These are phyloP conservation scores for Aschersonia sp. DNA, from an alignment of 2,329 filamentous ascomycete species.

Conservation along the genomic window DNA sequence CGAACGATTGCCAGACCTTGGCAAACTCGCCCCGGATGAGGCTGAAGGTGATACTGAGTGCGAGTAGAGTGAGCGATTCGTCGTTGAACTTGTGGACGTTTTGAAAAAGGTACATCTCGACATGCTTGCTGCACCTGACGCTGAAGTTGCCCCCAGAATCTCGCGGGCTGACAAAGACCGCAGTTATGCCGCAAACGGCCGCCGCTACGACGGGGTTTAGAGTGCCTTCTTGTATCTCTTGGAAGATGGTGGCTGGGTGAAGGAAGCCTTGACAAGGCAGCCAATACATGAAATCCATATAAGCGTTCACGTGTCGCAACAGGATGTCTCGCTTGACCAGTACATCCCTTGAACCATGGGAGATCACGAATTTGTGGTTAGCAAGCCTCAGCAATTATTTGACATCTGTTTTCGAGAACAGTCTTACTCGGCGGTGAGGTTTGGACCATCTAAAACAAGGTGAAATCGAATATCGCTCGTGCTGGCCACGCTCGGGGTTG, in stretches of 20 bases:
- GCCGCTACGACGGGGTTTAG: constrained; percentile 20
- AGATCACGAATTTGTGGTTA: background rate
- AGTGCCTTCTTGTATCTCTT: constrained; percentile 19
- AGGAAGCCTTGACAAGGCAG: constrained; percentile 24
- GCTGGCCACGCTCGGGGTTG: background rate
- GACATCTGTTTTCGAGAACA: background rate
- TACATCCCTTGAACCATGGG: constrained; percentile 12
- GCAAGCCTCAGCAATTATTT: background rate
- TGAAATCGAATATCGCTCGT: background rate
- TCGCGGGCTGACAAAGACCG: constrained; percentile 19
- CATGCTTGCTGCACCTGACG: constrained; percentile 20
- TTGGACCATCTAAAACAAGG: background rate
- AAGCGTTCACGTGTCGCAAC: constrained; percentile 21
- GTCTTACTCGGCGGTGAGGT: background rate
- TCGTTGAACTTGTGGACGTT: constrained; percentile 23
- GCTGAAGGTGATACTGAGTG: constrained; percentile 21
- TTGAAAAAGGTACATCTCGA: constrained; percentile 24
- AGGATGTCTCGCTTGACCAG: constrained; percentile 20
- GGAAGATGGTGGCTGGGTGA: constrained; percentile 18
- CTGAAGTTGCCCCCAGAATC: constrained; percentile 19
- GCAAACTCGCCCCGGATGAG: constrained; percentile 20
- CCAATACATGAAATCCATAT: constrained; percentile 22
- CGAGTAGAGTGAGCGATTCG: constrained; percentile 17
- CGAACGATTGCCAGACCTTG: constrained; percentile 25
- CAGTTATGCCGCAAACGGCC: constrained; percentile 22